Base-by-base conservation (phyloP, 164 flowering plant genomes). In the Saururus chinensis region DNA sequence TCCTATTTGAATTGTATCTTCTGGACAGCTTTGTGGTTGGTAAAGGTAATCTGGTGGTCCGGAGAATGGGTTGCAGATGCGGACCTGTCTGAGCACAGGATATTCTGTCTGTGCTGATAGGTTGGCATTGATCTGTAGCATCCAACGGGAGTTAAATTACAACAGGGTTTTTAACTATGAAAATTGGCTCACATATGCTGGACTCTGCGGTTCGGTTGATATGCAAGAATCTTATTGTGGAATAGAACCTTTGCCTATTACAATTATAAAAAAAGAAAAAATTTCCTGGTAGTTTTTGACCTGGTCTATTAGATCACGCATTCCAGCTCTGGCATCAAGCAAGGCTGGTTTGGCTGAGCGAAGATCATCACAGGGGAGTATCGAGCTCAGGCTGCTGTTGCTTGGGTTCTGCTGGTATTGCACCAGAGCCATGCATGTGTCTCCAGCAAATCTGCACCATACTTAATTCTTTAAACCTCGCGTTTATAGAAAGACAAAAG, bases 21-120 rank as follows among this genome's bases (percentile, higher is more conserved):
- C 51, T 4, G 89, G 72, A 67, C 98, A 92, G 26, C 74, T 77
- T 30, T 80, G 70, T 25, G 92, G 82, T 57, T 73, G 81, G 75
- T 83, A 89, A 30, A 52, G 21, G 61, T 82, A 82, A 0, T 77
- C 76, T 17, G 98, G 98, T 54, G 92, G 87, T 17, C 68, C 80
- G 1, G 95, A 81, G 76, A 89, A 87, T 45, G 98, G 98, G 69
- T 89, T 87, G 84, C 98, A 92, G 37, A 68, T 84, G 80, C 96
- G 89, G 19, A 67, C 61, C 4, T 76, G 57, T 61, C 26, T 65
- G 30, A 73, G 71, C 23, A 48, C 25, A 17, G 69, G 42, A 57
- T 75, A 64, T 59, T 64, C 60, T 52, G 72, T 74, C 19, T 63
- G 60, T 20, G 45, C 37, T 13, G 86, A 73, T 69, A 92, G 75